A percentile compares a stretch with the other conserved stretches of the same genome.
These are phyloP conservation scores for Kodamaea kaohsiungensis DNA, from an alignment of 805 yeast species.

Conservation along the genomic window DNA sequence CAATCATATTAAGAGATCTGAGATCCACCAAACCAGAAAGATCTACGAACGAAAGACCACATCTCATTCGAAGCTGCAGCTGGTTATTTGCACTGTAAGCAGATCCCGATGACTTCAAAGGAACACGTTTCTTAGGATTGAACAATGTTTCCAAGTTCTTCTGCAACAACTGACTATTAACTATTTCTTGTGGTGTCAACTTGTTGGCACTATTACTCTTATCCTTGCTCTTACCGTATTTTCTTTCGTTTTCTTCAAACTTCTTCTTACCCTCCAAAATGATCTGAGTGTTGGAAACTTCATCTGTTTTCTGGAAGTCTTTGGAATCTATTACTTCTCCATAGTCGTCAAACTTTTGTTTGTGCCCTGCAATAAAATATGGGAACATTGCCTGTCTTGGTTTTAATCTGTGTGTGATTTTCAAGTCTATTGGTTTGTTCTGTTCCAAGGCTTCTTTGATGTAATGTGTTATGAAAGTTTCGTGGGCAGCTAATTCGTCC, in stretches of 20 bases:
- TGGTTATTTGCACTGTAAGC: conserved; percentile 17
- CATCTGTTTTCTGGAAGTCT: conserved; percentile 61
- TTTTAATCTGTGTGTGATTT: conserved; percentile 44
- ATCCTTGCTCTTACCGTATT: conserved; percentile 20
- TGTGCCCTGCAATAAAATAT: conserved; percentile 47
- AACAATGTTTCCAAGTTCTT: conserved; percentile 49
- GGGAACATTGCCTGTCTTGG: conserved; percentile 76
- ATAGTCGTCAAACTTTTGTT: conserved; percentile 77
- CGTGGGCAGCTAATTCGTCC: conserved; percentile 41
- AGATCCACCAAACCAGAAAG: conserved; percentile 81
- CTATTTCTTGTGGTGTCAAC: conserved; percentile 44
- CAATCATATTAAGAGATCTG: conserved; percentile 75
- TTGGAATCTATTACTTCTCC: conserved; percentile 74
- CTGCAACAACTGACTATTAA: conserved; percentile 41
- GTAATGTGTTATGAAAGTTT: conserved; percentile 40
- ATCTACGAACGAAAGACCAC: conserved; percentile 77
- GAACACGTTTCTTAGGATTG: conserved; percentile 51
- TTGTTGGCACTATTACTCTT: conserved; percentile 24
- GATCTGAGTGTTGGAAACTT: conserved; percentile 37
- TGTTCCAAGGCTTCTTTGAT: conserved; percentile 40
- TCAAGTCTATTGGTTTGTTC: conserved; percentile 55
- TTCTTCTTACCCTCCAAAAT: conserved; percentile 40
- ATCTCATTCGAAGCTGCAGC: conserved; percentile 51
- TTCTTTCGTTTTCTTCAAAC: conserved; percentile 33
- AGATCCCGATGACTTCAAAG: conserved; percentile 19